Conservation (phyloP, 768 basidiomycete species). For the Termitomyces bulborhizus region DNA sequence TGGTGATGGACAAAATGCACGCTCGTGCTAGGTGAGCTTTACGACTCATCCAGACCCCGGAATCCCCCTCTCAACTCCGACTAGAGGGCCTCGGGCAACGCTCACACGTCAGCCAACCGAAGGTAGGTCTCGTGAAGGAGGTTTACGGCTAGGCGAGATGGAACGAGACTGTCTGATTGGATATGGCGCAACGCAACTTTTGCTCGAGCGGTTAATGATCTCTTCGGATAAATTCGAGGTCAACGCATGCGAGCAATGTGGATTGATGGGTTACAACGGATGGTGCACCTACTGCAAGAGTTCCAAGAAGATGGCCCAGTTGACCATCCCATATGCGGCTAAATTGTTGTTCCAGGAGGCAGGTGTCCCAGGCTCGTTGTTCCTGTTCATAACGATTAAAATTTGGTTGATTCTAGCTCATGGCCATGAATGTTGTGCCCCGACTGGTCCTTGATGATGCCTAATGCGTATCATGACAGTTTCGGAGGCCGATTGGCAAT, state of each 20-base stretch:
- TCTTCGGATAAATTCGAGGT: conserved; percentile 98
- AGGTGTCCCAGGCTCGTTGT: conserved; percentile 13
- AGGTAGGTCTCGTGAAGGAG: conserved; percentile 96
- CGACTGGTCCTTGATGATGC: conserved; percentile 84
- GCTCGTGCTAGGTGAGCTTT: conserved; percentile 78
- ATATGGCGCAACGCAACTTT: conserved; percentile 94
- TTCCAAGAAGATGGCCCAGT: conserved; percentile 90
- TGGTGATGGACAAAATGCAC: conserved; percentile 99
- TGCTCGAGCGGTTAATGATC: conserved; percentile 97
- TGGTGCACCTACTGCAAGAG: conserved; percentile 99
- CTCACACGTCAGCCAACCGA: conserved; percentile 97
- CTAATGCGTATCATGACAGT: conserved; percentile 16
- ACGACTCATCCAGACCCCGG: conserved; percentile 1
- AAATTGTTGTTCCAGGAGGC: conserved; percentile 92
- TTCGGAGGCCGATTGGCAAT: neutral
- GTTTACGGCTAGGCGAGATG: conserved; percentile 97
- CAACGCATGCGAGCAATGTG: conserved; percentile 91
- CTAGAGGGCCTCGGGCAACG: conserved; percentile 91
- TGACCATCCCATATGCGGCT: conserved; percentile 95
- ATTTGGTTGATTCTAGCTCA: conserved; percentile 45
- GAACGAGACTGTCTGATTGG: conserved; percentile 98
- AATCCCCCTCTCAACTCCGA: neutral
- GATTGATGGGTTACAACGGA: conserved; percentile 89
- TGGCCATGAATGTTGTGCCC: conserved; percentile 97
- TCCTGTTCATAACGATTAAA: neutral